These are phyloP conservation scores for Chrysanthemum seticuspe DNA, from an alignment of 129 eudicot genomes.

Conservation along the genomic window DNA sequence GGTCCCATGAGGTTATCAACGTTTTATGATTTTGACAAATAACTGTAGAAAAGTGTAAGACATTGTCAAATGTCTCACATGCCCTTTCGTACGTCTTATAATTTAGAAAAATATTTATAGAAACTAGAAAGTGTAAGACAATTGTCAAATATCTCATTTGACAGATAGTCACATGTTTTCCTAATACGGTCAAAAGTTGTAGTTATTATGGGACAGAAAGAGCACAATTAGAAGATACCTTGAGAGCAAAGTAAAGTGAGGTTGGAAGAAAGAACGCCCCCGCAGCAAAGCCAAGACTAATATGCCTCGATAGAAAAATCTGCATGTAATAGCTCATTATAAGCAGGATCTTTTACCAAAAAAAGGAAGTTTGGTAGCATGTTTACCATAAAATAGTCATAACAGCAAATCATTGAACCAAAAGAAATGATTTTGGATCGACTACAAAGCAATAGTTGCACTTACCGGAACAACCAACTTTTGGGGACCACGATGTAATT, in stretches of 20 bases:
- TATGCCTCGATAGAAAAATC: conserved; percentile 70
- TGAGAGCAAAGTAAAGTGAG: conserved; percentile 64
- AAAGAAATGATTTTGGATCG: not conserved
- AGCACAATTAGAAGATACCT: conserved; percentile 46
- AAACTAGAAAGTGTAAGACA: too few relatives aligned
- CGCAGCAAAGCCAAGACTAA: conserved; percentile 63
- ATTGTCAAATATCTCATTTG: too few relatives aligned
- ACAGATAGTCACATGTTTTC: not conserved
- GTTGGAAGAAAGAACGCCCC: conserved; percentile 92
- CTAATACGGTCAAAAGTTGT: conserved; percentile 6
- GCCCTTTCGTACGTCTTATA: not conserved
- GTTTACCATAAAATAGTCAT: not conserved
- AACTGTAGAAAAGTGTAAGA: not conserved
- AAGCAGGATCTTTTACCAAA: not conserved
- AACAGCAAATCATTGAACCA: too few relatives aligned
- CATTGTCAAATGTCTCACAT: not conserved
- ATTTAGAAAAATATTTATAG: not conserved
- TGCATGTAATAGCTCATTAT: conserved; percentile 41
- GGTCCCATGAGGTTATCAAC: not conserved
- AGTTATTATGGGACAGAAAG: not conserved
- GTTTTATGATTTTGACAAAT: not conserved
- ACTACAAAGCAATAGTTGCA: conserved; percentile 18
- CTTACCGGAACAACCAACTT: conserved; percentile 95
- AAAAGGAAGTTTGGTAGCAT: not conserved
- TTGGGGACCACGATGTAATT: conserved; percentile 89